phyloP scores from a whole-genome alignment of 345 rosid species.

The Syzygium oleosum region DNA sequence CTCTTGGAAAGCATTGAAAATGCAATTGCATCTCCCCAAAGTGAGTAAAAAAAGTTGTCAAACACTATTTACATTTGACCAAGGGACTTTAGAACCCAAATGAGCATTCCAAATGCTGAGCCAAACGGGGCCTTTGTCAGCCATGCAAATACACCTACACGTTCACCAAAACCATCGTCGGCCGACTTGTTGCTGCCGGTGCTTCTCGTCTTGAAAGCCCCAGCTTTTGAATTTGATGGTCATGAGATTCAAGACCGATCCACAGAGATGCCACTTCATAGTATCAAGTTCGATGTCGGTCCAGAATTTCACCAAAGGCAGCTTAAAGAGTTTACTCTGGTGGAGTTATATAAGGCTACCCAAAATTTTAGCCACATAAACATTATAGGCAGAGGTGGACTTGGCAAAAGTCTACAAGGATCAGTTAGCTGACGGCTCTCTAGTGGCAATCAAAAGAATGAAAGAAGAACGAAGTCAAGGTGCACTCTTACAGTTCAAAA shows the following conservation, averaged over 20 bases:
- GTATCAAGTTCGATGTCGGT: not conserved
- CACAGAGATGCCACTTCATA: not conserved
- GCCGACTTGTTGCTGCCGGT: not conserved
- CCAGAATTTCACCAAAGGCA: not conserved
- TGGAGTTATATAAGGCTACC: conserved; percentile 1
- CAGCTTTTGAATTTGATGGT: not conserved
- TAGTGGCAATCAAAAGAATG: not conserved
- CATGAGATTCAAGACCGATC: not conserved
- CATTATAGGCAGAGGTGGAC: not conserved
- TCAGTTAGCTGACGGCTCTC: not conserved
- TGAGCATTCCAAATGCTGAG: no score
- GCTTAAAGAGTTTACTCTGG: not conserved
- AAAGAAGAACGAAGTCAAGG: no score
- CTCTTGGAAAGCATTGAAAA: no score
- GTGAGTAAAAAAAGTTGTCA: no score
- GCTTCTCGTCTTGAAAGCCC: not conserved
- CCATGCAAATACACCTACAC: not conserved
- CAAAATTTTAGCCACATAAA: not conserved
- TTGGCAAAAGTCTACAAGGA: not conserved
- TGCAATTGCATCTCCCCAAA: no score
- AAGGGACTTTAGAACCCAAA: no score
- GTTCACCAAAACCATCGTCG: not conserved
- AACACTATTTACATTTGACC: no score
- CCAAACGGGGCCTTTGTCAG: no score
- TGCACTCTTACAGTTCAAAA: not conserved